These are phyloP conservation scores for Veloboletus limbatus DNA, from an alignment of 1,284 basidiomycete genomes.

Conservation along the genomic window DNA sequence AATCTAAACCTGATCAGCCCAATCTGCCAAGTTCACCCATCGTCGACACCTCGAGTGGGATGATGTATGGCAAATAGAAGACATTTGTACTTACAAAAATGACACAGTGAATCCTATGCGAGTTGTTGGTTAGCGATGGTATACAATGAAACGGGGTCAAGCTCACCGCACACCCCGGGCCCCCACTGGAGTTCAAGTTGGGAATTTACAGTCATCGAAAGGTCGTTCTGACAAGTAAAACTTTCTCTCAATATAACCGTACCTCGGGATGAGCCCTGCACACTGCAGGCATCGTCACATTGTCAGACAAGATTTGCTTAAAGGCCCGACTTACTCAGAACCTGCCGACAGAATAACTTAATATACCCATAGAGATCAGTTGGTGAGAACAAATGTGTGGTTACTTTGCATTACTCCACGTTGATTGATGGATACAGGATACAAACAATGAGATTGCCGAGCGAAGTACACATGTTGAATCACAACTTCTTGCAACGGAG, in stretches of 20 bases:
- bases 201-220: neutral
- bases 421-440: slow-evolving; percentile 5
- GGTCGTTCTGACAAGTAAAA: neutral
- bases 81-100: slow-evolving; percentile 3
- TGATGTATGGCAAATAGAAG: neutral
- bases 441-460: slow-evolving; percentile 11
- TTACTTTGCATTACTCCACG: neutral
- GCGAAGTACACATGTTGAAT: slow-evolving; percentile 15
- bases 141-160: neutral
- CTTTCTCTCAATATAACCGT: neutral
- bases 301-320: slow-evolving; percentile 3
- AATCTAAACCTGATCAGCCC: slow-evolving; percentile 4
- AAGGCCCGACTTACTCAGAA: slow-evolving; percentile 1
- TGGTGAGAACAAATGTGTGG: neutral
- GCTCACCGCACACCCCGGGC: slow-evolving; percentile 6
- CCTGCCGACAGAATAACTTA: too few relatives aligned
- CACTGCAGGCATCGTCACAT: neutral
- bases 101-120: slow-evolving; percentile 5
- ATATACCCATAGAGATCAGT: neutral
- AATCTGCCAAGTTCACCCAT: neutral
- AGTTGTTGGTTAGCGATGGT: neutral
- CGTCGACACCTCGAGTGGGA: neutral
- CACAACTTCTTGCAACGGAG: slow-evolving; percentile 4
- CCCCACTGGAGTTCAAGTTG: neutral
- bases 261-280: neutral